A percentile compares a stretch with the other conserved stretches of the same genome.
Evolutionary conservation across 2,329 filamentous ascomycete species (phyloP).

Genomic region (Penicillium verrucosum): DNA sequence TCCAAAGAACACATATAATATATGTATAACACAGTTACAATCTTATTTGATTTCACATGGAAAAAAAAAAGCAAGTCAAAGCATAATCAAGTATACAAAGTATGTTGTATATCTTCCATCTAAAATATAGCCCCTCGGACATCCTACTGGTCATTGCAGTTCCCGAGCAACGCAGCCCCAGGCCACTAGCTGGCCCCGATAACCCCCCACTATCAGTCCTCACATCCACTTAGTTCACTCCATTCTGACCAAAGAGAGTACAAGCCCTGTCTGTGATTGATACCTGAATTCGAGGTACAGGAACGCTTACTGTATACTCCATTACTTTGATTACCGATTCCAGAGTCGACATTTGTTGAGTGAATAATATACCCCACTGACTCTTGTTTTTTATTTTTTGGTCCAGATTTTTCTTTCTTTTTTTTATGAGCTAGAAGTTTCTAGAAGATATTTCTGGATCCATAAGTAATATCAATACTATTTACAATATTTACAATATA

Average conservation of each 20-base stretch:
- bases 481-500: too few species aligned
- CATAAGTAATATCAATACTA: not conserved
- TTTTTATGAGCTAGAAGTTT: conserved; percentile 3
- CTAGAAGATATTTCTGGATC: not conserved
- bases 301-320: conserved; percentile 9
- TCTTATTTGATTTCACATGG: not conserved
- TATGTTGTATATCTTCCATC: not conserved
- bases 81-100: not conserved
- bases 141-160: not conserved
- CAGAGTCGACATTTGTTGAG: not conserved
- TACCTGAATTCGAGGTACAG: conserved; percentile 11
- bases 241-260: conserved; percentile 21
- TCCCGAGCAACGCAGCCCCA: conserved; percentile 15
- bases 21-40: not conserved
- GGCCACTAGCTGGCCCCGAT: conserved; percentile 3
- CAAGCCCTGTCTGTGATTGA: conserved; percentile 17
- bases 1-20: not conserved
- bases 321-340: conserved; percentile 2
- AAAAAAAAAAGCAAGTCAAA: not conserved
- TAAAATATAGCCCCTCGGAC: not conserved
- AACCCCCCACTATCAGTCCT: conserved; percentile 27
- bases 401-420: not conserved
- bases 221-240: conserved; percentile 25
- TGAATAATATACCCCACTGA: conserved; percentile 1
- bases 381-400: not conserved